These are phyloP conservation scores for Leavenworthia alabamica DNA, from an alignment of 345 rosid species.

Conservation along the genomic window DNA sequence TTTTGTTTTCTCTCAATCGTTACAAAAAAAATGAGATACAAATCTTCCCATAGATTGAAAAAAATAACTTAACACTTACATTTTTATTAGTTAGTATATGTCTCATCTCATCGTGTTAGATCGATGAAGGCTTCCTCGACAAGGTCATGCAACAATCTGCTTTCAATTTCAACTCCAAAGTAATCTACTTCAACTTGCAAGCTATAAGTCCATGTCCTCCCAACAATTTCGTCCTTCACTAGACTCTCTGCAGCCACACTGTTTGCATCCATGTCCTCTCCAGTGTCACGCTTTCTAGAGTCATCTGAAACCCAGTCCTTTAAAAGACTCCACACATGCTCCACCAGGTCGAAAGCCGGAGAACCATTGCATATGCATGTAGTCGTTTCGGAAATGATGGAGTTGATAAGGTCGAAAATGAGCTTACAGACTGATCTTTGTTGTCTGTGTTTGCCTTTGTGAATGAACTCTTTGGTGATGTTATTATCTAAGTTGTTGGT, in stretches of 20 bases:
- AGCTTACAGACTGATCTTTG: conserved; percentile 59
- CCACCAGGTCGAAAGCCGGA: conserved; percentile 35
- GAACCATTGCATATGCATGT: conserved; percentile 7
- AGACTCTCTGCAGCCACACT: conserved; percentile 58
- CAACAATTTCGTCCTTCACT: conserved; percentile 70
- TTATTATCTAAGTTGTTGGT: conserved; percentile 34
- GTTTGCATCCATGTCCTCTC: conserved; percentile 48
- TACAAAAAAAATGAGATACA: conserved; percentile 20
- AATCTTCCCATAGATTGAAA: conserved; percentile 18
- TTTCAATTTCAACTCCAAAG: conserved; percentile 54
- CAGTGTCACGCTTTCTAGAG: conserved; percentile 18
- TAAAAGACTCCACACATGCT: conserved; percentile 54
- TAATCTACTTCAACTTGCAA: conserved; percentile 41
- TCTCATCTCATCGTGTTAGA: conserved; percentile 27
- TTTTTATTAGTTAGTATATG: conserved; percentile 16
- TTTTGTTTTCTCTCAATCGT: conserved; percentile 5
- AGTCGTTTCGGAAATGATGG: conserved; percentile 39
- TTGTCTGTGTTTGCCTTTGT: conserved; percentile 68
- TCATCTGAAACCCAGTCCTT: conserved; percentile 54
- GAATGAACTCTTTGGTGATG: conserved; percentile 23
- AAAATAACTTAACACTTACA: conserved; percentile 4
- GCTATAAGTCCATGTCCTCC: conserved; percentile 55
- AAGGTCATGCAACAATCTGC: conserved; percentile 60
- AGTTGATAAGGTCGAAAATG: conserved; percentile 59
- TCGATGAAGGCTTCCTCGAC: conserved; percentile 71